Percentiles rank a stretch among this genome's conserved stretches.
These are phyloP conservation scores for Mycena haematopus DNA, from an alignment of 768 basidiomycete genomes.

Conservation along the genomic window DNA sequence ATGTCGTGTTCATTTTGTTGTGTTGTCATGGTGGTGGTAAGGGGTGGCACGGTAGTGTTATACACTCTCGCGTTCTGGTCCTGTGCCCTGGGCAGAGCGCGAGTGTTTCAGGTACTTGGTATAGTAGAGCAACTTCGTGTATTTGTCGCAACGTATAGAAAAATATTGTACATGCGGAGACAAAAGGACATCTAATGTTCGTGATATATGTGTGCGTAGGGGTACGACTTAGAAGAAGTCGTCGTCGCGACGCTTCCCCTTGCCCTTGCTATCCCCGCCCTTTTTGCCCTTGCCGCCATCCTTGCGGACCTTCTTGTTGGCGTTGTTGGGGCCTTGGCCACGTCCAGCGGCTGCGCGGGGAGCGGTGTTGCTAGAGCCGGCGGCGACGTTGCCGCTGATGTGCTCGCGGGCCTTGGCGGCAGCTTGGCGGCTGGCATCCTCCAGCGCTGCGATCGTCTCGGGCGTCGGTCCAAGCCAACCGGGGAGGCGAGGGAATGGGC, in stretches of 20 bases:
- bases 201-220: background rate
- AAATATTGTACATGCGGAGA: too few species aligned
- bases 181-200: too few species aligned
- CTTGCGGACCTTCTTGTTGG: background rate
- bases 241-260: constrained; percentile 1
- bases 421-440: background rate
- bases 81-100: too few species aligned
- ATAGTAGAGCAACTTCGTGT: too few species aligned
- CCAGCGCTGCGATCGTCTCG: background rate
- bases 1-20: background rate
- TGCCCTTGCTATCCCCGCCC: background rate
- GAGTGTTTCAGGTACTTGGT: too few species aligned
- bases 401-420: background rate
- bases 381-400: background rate
- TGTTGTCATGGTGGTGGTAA: background rate
- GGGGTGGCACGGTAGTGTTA: too few species aligned
- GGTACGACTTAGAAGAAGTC: background rate
- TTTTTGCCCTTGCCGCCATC: background rate
- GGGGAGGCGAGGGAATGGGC: background rate
- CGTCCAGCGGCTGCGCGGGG: background rate
- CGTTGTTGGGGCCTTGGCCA: background rate
- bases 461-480: constrained; percentile 5
- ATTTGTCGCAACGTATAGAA: too few species aligned
- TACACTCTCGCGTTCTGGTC: too few species aligned
- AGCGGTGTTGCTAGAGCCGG: background rate